Base-by-base conservation (phyloP, 1,284 basidiomycete species). In the Ustilago tritici region DNA sequence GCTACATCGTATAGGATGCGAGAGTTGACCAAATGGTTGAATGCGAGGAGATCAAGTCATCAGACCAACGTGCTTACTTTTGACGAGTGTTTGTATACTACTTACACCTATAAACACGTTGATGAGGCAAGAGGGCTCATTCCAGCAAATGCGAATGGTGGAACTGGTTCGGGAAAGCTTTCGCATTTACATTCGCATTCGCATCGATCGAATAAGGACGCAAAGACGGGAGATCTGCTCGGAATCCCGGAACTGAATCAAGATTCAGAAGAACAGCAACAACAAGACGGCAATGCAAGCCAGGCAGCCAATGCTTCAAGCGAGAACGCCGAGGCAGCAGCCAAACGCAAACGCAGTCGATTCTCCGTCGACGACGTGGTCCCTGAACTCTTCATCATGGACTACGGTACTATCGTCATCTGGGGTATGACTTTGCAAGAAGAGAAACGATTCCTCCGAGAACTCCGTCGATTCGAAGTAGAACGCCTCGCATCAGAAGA, bases 391-490 rank as follows among this genome's bases (percentile, higher is more conserved):
- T 98, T 96, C 87, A 88, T 97, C 76, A 98, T 98, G 87, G 91
- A 93, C 77, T 98, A 97, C 86, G 95, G 95, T 19, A 93, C 92
- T 1, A 93, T 97, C 40, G 95, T 98, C 28, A 93, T 97, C 61
- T 98, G 95, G 95, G 95, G 95, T 32, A 98, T 98, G 95, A 93
- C 93, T 12, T 92, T 95, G 84, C 89, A 90, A 10, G 93, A 98
- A 85, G 95, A 98, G 87, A 93, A 91, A 85, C 89, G 94, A 4
- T 94, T 98, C 38, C 89, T 98, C 93, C 95, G 86, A 87, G 93
- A 86, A 62, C 57, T 86, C 87, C 94, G 94, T 86, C 92, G 93
- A 36, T 98, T 96, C 85, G 95, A 97, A 86, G 90, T 95, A 31
- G 95, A 97, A 80, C 93, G 92, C 82, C 88, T 97, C 1, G 84